Evolutionary conservation across 1,139 yeast genomes (phyloP).

Genomic region (Pneumocystis murina): DNA sequence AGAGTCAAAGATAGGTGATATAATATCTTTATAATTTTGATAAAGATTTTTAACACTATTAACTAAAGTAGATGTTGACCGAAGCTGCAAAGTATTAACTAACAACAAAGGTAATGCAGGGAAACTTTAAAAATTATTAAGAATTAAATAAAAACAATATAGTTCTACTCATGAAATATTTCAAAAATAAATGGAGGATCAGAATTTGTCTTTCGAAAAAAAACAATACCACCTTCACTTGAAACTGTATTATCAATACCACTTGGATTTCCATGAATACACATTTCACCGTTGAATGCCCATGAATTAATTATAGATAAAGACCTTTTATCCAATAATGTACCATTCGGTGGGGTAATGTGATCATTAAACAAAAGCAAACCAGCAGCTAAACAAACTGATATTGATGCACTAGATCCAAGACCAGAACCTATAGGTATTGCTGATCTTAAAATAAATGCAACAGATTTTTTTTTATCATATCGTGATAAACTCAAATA

Average conservation of each 20-base stretch:
- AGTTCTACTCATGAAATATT: not conserved
- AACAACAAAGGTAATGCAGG: constrained; percentile 63
- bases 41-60: constrained; percentile 49
- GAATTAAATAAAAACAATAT: constrained; percentile 1
- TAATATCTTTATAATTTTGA: constrained; percentile 38
- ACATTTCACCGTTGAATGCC: constrained; percentile 88
- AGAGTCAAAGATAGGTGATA: constrained; percentile 43
- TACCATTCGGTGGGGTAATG: constrained; percentile 25
- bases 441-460: constrained; percentile 60
- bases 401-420: constrained; percentile 84
- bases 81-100: constrained; percentile 73
- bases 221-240: constrained; percentile 87
- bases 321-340: constrained; percentile 24
- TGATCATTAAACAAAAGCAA: constrained; percentile 49
- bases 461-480: constrained; percentile 34
- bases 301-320: constrained; percentile 59
- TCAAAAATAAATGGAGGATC: not conserved
- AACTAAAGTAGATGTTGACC: constrained; percentile 75
- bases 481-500: constrained; percentile 42
- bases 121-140: constrained; percentile 30
- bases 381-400: constrained; percentile 74
- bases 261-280: constrained; percentile 92
- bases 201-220: constrained; percentile 44
- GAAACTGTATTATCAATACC: constrained; percentile 97
- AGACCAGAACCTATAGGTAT: constrained; percentile 94